Evolutionary conservation across 257 asterid genomes (phyloP).

Genomic region (Penstemon davidsonii): DNA sequence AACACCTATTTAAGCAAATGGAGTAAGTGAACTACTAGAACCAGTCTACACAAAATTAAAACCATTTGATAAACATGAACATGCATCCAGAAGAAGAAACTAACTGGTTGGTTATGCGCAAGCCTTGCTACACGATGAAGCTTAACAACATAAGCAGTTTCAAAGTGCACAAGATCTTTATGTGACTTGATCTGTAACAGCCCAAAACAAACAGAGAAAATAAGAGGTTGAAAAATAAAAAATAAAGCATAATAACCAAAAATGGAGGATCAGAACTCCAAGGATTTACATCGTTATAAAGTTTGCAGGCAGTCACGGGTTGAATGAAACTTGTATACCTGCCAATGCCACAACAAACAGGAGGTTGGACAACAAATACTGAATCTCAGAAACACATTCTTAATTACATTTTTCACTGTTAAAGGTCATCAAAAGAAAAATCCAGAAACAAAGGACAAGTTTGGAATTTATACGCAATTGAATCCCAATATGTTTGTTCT

Average conservation of each 20-base stretch:
- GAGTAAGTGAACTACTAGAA: conserved; percentile 22
- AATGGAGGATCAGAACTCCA: conserved; percentile 13
- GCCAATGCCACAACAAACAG: conserved; percentile 37
- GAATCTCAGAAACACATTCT: not conserved
- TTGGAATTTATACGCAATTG: conserved; percentile 6
- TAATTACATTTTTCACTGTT: not conserved
- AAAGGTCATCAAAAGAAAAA: not conserved
- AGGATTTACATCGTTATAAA: conserved; percentile 81
- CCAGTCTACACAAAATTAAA: conserved; percentile 11
- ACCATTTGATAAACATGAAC: conserved; percentile 2
- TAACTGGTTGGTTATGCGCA: conserved; percentile 81
- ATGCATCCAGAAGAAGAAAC: conserved; percentile 42
- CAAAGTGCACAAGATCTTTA: conserved; percentile 91
- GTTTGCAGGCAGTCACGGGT: conserved; percentile 91
- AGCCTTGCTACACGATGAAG: conserved; percentile 93
- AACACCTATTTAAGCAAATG: conserved; percentile 63
- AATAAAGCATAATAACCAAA: conserved; percentile 10
- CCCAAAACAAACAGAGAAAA: conserved; percentile 22
- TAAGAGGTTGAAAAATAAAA: not conserved
- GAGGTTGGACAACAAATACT: conserved; percentile 5
- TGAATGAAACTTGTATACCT: conserved; percentile 97
- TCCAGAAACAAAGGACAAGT: not conserved
- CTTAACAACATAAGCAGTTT: conserved; percentile 98
- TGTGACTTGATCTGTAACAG: conserved; percentile 77
- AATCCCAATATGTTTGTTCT: not conserved